phyloP scores from a whole-genome alignment of 768 basidiomycete genomes.

The Rubroboletus pulcherrimus region DNA sequence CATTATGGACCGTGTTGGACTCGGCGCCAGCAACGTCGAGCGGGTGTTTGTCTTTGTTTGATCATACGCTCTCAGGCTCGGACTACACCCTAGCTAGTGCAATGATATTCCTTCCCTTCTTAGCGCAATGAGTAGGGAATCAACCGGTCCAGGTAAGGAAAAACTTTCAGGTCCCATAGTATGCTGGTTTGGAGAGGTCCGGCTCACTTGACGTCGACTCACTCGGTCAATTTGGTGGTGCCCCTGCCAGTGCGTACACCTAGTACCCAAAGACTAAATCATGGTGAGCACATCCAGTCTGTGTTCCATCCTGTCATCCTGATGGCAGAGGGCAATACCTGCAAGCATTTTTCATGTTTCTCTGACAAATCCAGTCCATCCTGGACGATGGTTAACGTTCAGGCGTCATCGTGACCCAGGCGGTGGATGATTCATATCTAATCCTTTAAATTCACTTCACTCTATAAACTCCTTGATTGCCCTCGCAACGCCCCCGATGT shows the following conservation, averaged over 20 bases:
- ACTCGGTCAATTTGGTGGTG: background rate
- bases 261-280: background rate
- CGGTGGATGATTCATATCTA: background rate
- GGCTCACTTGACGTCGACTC: background rate
- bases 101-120: background rate
- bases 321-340: background rate
- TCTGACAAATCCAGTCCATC: background rate
- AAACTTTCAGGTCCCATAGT: background rate
- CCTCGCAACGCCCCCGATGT: slow-evolving; percentile 1
- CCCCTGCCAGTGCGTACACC: background rate
- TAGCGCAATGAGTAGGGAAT: background rate
- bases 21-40: slow-evolving; percentile 3
- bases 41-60: slow-evolving; percentile 21
- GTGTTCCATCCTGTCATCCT: background rate
- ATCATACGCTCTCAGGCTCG: too few species aligned
- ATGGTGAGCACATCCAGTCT: background rate
- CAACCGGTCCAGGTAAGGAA: background rate
- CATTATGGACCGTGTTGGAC: slow-evolving; percentile 19
- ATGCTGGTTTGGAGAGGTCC: background rate
- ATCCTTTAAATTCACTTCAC: background rate
- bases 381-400: background rate
- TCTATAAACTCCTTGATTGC: slow-evolving; percentile 1
- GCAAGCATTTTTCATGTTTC: background rate
- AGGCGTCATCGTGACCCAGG: background rate
- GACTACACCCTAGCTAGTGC: too few species aligned